Conservation (phyloP, 2,329 filamentous ascomycete species). For the Tolypocladium ovalisporum region DNA sequence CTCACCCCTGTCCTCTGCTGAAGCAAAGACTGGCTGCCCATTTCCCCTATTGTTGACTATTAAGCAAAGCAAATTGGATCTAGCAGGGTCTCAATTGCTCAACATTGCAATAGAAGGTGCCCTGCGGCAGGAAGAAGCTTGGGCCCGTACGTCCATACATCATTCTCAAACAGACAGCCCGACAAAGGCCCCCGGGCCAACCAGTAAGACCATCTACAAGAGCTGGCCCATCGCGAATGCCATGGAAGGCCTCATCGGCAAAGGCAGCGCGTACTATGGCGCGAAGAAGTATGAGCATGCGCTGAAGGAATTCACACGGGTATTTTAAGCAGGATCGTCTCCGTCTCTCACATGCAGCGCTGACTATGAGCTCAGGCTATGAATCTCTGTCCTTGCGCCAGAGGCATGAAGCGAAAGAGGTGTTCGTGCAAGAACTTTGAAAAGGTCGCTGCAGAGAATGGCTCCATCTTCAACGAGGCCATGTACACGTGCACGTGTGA, state of each 20-base stretch:
- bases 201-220: no score
- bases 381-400: slow-evolving; percentile 22
- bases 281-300: slow-evolving; percentile 22
- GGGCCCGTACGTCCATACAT: no score
- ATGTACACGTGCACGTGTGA: slow-evolving; percentile 27
- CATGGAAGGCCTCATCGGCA: background rate
- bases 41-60: no score
- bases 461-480: slow-evolving; percentile 29
- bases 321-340: slow-evolving; percentile 6
- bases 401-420: slow-evolving; percentile 21
- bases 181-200: no score
- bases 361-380: slow-evolving; percentile 18
- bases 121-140: no score
- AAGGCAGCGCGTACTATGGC: slow-evolving; percentile 14
- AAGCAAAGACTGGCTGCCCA: no score
- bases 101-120: no score
- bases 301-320: slow-evolving; percentile 24
- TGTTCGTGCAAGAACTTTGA: slow-evolving; percentile 30
- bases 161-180: no score
- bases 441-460: slow-evolving; percentile 17
- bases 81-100: no score
- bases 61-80: no score
- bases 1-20: no score
- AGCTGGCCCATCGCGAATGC: slow-evolving; percentile 5
- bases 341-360: background rate